Conservation (phyloP, 352 stramenopile genomes). For the Globisporangium yorkense region DNA sequence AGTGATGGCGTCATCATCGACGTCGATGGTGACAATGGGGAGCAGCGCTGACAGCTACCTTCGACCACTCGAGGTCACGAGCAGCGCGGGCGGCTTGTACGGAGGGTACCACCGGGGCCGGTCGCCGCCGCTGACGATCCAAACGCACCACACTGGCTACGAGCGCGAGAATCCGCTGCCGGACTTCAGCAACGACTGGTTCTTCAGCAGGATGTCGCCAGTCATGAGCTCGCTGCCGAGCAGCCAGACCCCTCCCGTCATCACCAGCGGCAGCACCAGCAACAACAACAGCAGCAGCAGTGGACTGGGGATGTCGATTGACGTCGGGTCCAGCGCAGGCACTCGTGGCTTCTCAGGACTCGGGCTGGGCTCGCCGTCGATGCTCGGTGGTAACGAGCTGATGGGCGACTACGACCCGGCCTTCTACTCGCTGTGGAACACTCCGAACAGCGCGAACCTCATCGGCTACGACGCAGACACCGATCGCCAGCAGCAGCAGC, state of each 20-base stretch:
- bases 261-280: conserved; percentile 4
- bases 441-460: conserved; percentile 24
- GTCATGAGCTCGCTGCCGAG: conserved; percentile 10
- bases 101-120: conserved; percentile 7
- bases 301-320: conserved; percentile 6
- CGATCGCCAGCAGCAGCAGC: conserved; percentile 15
- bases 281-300: conserved; percentile 4
- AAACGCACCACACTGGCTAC: conserved; percentile 16
- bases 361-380: conserved; percentile 23
- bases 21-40: conserved; percentile 1
- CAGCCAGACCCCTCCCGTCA: not conserved
- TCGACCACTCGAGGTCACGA: conserved; percentile 13
- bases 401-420: conserved; percentile 65
- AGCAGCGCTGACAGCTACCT: conserved; percentile 11
- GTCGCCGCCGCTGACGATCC: conserved; percentile 8
- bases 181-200: conserved; percentile 45
- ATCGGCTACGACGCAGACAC: conserved; percentile 51
- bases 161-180: conserved; percentile 41
- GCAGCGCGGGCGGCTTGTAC: conserved; percentile 12
- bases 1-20: conserved; percentile 5
- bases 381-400: conserved; percentile 54
- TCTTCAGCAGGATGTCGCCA: conserved; percentile 19
- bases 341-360: conserved; percentile 8
- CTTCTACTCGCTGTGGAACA: conserved; percentile 69
- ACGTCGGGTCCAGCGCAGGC: conserved; percentile 4